Evolutionary conservation across 1,284 basidiomycete genomes (phyloP), one percentile per base, ranked within the genome.

Genomic region (Trametes hirsuta): DNA sequence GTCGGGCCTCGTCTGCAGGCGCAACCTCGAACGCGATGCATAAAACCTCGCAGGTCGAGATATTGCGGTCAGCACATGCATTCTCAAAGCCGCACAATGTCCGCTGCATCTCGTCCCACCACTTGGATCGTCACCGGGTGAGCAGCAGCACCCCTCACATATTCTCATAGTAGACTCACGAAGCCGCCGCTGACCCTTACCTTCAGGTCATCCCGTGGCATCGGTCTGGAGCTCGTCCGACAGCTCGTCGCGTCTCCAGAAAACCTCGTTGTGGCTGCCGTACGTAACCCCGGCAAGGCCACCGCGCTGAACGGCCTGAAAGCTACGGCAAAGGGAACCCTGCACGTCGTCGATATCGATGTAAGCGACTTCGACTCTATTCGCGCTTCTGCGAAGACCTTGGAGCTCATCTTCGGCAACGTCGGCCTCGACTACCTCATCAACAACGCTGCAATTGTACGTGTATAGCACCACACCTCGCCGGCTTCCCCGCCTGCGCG

Each of bases 191-290:
- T 21, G 18, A 18, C 6, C 10, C 14, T 2, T 22, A 47, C 30
- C 8, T 6, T 12, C 59, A 77, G 76, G 15, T 57, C 73, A 11
- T 76, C 73, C 34, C 72, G 76, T 15, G 77, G 77, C 10, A 75
- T 79, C 40, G 77, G 77, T 6, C 64, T 78, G n/a, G 77, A 77
- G 60, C 65, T 74, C 30, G 69, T 73, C 10, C 66, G 68, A n/a
- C 76, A 78, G 55, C 71, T 79, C 22, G 56, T 74, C 14, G 47
- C 61, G 11, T 64, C 70, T 11, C 65, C 73, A 4, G 42, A 55
- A 6, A 76, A 78, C 63, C 61, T 69, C 57, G 73, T 79, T 30
- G 69, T 79, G 53, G 77, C 76, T 4, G 72, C 76, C 1, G 77
- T 75, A 59, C 69, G 75, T 3, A 71, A 68, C 14, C 77, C 75